phyloP scores from a whole-genome alignment of 1,284 basidiomycete species.

The Testicularia cyperi region DNA sequence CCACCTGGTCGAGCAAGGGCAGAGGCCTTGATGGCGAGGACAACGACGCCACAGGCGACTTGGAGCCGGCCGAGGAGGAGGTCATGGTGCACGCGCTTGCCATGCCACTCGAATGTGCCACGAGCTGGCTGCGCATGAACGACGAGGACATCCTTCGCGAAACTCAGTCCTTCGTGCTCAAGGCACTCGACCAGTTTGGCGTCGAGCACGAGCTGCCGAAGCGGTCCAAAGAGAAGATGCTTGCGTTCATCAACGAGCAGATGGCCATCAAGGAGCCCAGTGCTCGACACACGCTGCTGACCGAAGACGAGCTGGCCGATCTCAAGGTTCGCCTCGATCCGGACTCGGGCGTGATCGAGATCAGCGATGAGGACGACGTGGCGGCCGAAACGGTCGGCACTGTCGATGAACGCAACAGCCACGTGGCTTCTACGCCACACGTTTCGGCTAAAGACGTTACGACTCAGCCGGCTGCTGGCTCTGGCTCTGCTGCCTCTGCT shows the following conservation, averaged over 20 bases:
- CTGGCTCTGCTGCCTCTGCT: no score
- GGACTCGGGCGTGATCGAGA: constrained; percentile 17
- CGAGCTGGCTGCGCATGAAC: constrained; percentile 57
- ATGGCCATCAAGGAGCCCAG: constrained; percentile 36
- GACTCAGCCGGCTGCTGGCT: neutral
- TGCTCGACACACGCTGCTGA: constrained; percentile 44
- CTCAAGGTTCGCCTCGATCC: constrained; percentile 42
- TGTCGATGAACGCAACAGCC: no score
- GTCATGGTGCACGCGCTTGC: constrained; percentile 40
- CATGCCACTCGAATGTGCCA: constrained; percentile 46
- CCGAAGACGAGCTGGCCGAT: constrained; percentile 44
- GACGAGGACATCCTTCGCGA: constrained; percentile 55
- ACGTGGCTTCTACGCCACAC: no score
- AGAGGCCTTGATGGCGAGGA: constrained; percentile 12
- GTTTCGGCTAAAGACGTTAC: neutral
- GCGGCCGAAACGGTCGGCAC: no score
- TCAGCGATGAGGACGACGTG: constrained; percentile 36
- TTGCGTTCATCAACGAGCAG: constrained; percentile 51
- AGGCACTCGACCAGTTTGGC: constrained; percentile 45
- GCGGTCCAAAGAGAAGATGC: constrained; percentile 39
- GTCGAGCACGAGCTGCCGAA: constrained; percentile 34
- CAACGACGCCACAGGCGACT: no score
- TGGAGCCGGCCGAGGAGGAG: constrained; percentile 23
- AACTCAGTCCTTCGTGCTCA: constrained; percentile 47
- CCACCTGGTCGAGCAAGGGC: constrained; percentile 16